Conservation (phyloP, 495 filamentous ascomycete genomes). For the Bacidia rubella region DNA sequence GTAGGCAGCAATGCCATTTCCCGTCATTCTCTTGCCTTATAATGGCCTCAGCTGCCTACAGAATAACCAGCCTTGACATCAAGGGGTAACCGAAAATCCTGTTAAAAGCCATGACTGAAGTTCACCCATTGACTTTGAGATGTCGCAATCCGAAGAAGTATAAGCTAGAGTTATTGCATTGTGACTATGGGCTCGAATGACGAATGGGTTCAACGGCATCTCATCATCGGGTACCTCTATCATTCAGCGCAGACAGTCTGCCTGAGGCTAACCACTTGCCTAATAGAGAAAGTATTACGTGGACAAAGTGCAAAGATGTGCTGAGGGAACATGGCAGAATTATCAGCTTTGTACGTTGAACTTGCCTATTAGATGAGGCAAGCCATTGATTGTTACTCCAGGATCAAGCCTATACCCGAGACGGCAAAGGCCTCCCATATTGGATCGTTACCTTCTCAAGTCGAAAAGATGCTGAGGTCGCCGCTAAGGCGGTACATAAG, state of each 20-base stretch:
- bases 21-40: background rate
- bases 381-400: background rate
- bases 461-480: background rate
- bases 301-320: slow-evolving; percentile 2
- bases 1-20: background rate
- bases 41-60: background rate
- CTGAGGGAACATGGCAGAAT: background rate
- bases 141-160: background rate
- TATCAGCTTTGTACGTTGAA: background rate
- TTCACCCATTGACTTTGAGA: background rate
- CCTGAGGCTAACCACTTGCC: background rate
- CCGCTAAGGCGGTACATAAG: background rate
- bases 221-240: background rate
- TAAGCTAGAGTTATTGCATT: background rate
- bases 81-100: background rate
- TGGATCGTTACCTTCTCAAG: background rate
- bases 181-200: background rate
- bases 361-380: background rate
- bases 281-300: too few species aligned
- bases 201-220: background rate
- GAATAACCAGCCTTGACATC: background rate
- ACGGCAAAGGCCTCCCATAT: background rate
- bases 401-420: background rate
- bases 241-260: background rate
- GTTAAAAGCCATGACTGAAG: background rate